Evolutionary conservation across 2,329 filamentous ascomycete species (phyloP).

Genomic region (Byssothecium circinans): DNA sequence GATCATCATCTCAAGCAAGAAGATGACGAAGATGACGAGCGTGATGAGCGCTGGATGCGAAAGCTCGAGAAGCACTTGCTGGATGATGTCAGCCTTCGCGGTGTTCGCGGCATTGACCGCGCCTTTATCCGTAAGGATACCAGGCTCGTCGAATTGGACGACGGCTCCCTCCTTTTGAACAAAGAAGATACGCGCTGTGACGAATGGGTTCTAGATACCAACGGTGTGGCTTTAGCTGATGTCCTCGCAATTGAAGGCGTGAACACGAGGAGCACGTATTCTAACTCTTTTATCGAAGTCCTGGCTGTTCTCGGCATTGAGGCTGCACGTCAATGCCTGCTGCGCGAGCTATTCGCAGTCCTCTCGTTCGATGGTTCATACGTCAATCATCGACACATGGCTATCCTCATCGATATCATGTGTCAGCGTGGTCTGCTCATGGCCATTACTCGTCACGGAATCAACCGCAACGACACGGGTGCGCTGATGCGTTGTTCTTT

Average conservation of each 20-base stretch:
- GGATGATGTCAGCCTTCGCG: slow-evolving; percentile 86
- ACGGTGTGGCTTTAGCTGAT: slow-evolving; percentile 80
- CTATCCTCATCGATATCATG: slow-evolving; percentile 95
- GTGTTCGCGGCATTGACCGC: slow-evolving; percentile 83
- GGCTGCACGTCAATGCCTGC: slow-evolving; percentile 81
- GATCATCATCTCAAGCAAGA: slow-evolving; percentile 60
- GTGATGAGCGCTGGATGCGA: slow-evolving; percentile 75
- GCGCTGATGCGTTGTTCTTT: slow-evolving; percentile 99
- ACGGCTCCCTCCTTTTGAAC: slow-evolving; percentile 73
- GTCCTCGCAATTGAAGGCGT: slow-evolving; percentile 88
- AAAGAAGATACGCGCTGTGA: slow-evolving; percentile 76
- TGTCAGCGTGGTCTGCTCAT: slow-evolving; percentile 92
- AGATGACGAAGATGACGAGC: slow-evolving; percentile 78
- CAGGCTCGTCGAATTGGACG: slow-evolving; percentile 60
- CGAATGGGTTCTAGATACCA: slow-evolving; percentile 96
- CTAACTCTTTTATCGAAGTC: slow-evolving; percentile 94
- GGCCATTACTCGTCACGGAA: slow-evolving; percentile 95
- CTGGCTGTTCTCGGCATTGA: slow-evolving; percentile 96
- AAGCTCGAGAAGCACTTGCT: slow-evolving; percentile 86
- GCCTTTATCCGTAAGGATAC: slow-evolving; percentile 76
- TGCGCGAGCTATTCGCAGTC: slow-evolving; percentile 87
- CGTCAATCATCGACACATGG: slow-evolving; percentile 97
- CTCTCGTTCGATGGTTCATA: slow-evolving; percentile 98
- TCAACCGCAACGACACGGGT: slow-evolving; percentile 96
- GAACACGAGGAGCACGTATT: slow-evolving; percentile 81